phyloP scores from a whole-genome alignment of 2,329 filamentous ascomycete genomes.

The Immersiporthe knoxdaviesiana region DNA sequence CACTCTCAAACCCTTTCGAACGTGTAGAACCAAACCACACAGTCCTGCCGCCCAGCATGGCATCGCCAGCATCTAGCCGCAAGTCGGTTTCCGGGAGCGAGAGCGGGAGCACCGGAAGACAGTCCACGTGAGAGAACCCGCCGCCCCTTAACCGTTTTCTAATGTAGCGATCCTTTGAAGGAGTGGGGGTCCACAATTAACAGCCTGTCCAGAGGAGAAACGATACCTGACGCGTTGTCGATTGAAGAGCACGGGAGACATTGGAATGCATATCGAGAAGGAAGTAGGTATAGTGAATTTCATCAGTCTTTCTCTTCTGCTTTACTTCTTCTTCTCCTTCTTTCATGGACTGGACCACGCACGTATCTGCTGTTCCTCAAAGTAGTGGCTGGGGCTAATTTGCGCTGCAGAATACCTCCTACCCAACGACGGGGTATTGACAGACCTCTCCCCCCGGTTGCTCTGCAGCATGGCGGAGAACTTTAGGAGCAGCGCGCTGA shows the following conservation, averaged over 20 bases:
- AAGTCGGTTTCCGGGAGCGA: slow-evolving; percentile 10
- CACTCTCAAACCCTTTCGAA: not conserved
- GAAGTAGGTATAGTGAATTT: slow-evolving; percentile 6
- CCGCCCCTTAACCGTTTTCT: not conserved
- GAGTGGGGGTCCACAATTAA: not conserved
- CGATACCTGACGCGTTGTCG: slow-evolving; percentile 15
- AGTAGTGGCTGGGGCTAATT: not conserved
- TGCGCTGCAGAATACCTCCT: slow-evolving; percentile 14
- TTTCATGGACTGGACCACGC: not conserved
- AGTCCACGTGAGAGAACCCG: slow-evolving; percentile 7
- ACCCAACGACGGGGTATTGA: slow-evolving; percentile 17
- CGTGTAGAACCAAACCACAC: no score
- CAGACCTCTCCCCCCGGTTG: not conserved
- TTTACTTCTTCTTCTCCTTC: no score
- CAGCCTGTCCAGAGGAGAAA: not conserved
- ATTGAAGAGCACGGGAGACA: slow-evolving; percentile 15
- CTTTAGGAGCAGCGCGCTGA: not conserved
- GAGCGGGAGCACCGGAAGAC: not conserved
- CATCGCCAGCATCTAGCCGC: slow-evolving; percentile 7
- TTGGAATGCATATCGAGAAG: slow-evolving; percentile 18
- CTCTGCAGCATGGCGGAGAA: no score
- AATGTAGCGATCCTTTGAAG: not conserved
- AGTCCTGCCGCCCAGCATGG: not conserved
- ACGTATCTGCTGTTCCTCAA: not conserved
- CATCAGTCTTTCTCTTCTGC: not conserved